Evolutionary conservation across 805 yeast species (phyloP), one percentile per base, ranked within the genome.

Genomic region (Cyberlindnera maclurae): DNA sequence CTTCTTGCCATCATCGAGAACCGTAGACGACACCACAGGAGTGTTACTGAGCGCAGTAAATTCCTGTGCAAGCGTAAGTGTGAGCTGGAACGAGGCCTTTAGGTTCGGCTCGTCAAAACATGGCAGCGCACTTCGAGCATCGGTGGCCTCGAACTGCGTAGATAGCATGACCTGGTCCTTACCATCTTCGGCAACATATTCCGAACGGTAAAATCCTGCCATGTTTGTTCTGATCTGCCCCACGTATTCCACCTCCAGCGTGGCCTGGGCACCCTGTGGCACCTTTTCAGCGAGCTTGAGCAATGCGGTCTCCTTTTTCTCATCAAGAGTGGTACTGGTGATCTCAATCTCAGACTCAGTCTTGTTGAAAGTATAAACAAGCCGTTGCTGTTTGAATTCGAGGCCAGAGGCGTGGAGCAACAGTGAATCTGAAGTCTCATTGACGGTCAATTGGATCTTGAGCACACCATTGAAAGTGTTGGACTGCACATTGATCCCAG

Each of bases 111-210:
- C 93, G 60, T 84, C 95, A 51, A 79, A 82, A 58, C 82, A 82
- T 29, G 95, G 95, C 64, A 84, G 80, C 4, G 93, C 90, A 45
- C 84, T 66, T 52, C 95, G 75, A 42, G 90, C 87, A 53, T 82
- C 88, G 26, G 88, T 80, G 16, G 94, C 79, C 63, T 84, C 94
- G 71, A 84, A 79, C 62, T 84, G 94, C 32, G 94, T 83, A 35
- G 89, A 79, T 33, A 86, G 81, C 70, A 82, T 68, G 54, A 80
- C 79, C 52, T 79, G 79, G 29, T 79, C 79, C 47, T 72, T 67
- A 12, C 84, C 82, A 43, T 80, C 70, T 41, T 44, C 34, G 36
- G 70, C 71, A 46, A 68, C 69, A 60, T 82, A 82, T 33, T 75
- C 67, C 15, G 87, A 80, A 51, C 86, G 70, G 67, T 82, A 82